These are phyloP conservation scores for Glonium stellatum DNA, from an alignment of 495 filamentous ascomycete species.

Conservation along the genomic window DNA sequence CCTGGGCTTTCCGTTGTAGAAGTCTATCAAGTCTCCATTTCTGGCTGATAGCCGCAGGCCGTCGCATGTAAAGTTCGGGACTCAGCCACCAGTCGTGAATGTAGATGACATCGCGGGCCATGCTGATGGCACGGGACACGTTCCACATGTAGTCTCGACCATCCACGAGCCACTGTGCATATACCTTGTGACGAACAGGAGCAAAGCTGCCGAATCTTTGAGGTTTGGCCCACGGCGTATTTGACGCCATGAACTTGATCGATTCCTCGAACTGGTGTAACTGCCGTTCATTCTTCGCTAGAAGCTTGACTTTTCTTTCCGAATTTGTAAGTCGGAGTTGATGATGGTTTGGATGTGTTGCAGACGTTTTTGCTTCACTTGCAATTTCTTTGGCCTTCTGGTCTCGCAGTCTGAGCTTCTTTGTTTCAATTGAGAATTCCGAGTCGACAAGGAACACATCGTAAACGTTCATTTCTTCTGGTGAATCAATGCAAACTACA, in stretches of 20 bases:
- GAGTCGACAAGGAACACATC: constrained; percentile 94
- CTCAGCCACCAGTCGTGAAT: constrained; percentile 99
- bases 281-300: constrained; percentile 84
- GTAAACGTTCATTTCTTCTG: constrained; percentile 97
- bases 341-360: constrained; percentile 72
- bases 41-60: constrained; percentile 92
- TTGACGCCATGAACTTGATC: constrained; percentile 72
- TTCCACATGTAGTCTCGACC: constrained; percentile 99
- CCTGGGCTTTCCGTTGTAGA: constrained; percentile 84
- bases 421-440: constrained; percentile 69
- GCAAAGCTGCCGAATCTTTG: constrained; percentile 94
- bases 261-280: constrained; percentile 90
- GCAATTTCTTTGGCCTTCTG: constrained; percentile 47
- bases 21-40: constrained; percentile 96
- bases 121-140: constrained; percentile 91
- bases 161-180: constrained; percentile 96
- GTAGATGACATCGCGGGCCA: constrained; percentile 97
- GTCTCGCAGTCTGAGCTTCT: constrained; percentile 51
- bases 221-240: constrained; percentile 69
- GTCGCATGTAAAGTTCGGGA: constrained; percentile 91
- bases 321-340: constrained; percentile 75
- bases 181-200: constrained; percentile 75
- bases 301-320: constrained; percentile 81
- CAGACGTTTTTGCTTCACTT: constrained; percentile 55
- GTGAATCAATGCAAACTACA: constrained; percentile 93